Evolutionary conservation across 2,329 filamentous ascomycete genomes (phyloP).

Genomic region (Xylaria arbuscula): DNA sequence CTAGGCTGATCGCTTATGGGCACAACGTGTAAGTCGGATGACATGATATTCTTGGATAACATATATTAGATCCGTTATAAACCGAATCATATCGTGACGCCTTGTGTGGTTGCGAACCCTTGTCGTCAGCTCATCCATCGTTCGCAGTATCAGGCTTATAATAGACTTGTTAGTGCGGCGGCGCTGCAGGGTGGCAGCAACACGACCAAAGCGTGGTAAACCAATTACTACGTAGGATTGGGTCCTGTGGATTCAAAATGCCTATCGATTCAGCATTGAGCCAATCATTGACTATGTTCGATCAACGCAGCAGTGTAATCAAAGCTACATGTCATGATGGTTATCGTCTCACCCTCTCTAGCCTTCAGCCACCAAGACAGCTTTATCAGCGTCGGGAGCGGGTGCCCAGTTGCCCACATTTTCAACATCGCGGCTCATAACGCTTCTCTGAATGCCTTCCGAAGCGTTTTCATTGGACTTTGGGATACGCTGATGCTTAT

Average conservation of each 20-base stretch:
- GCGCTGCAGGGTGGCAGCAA: not conserved
- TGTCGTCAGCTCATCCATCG: conserved; percentile 2
- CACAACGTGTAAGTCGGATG: not conserved
- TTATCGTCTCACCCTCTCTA: not conserved
- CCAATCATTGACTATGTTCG: not conserved
- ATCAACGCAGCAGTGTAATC: not conserved
- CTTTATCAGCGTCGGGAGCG: not conserved
- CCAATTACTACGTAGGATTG: not conserved
- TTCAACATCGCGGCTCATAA: not conserved
- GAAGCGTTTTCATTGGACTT: not conserved
- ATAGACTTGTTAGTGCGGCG: not conserved
- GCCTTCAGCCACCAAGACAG: not conserved
- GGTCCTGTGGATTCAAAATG: not conserved
- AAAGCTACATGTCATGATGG: not conserved
- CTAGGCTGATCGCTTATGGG: not conserved
- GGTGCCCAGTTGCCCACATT: not conserved
- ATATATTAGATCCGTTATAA: not conserved
- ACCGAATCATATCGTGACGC: not conserved
- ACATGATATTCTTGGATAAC: not conserved
- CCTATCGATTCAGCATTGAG: not conserved
- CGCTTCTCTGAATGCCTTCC: not conserved
- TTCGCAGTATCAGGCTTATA: not conserved
- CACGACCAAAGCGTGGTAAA: not conserved
- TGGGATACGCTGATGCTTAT: not conserved
- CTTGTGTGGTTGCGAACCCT: not conserved